Evolutionary conservation across 208 protist genomes (phyloP), one percentile per base, ranked within the genome.

Genomic region (Wallacemonas rigidus): DNA sequence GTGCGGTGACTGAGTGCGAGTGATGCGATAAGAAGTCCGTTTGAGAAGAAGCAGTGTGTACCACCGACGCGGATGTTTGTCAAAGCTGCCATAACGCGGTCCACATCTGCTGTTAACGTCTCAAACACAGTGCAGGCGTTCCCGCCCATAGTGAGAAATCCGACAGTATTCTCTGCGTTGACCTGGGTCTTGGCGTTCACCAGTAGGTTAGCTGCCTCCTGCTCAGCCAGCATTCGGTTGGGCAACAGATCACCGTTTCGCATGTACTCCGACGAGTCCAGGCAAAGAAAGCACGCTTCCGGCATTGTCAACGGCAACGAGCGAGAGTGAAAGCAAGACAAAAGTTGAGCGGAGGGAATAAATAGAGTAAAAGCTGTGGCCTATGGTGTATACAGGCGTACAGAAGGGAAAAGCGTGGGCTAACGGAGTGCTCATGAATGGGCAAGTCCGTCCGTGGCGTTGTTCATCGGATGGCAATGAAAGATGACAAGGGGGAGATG

Each of bases 261-360:
- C 98, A 99, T 99, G 83, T 91, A 99, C 87, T 99, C 98, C 41
- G 92, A 97, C 60, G 96, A 98, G 86, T 99, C 98, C 48, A 99
- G 50, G 73, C 94, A 98, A 12, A 98, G 74, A 83, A 96, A 97
- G 56, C 87, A 95, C 40, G 92, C 90, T 72, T 98, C 91, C 2
- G 89, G 89, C 91, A 96, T 96, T 3, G 44, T 54, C n/a, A 50
- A 8, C 6, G 47, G 1, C n/a, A 14, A 70, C 41, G 57, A 54
- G n/a, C 15, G 15, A 3, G 8, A 70, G 12, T 5, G 14, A 70
- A 54, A 65, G 15, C 45, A 7, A 57, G n/a, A 35, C 47, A 38
- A 8, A 70, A 57, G 57, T 14, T 4, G 53, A 17, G 53, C 9
- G 53, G 17, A 57, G 8, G 26, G 26, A 26, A 26, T 26, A 26